phyloP scores from a whole-genome alignment of 2,329 filamentous ascomycete species.

The Aspergillus pseudoterreus region DNA sequence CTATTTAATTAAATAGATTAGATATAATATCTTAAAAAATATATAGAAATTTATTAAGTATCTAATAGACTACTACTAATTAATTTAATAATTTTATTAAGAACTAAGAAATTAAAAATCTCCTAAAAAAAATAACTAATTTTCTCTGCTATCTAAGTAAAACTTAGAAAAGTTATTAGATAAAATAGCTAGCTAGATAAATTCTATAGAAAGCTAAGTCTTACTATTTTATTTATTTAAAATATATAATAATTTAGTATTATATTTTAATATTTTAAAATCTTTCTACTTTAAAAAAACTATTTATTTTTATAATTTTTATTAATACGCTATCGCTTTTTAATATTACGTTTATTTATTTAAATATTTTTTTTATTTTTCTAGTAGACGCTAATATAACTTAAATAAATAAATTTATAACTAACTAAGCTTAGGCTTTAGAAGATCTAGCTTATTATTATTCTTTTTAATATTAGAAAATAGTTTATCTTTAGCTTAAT shows the following conservation, averaged over 20 bases:
- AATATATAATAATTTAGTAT: neutral
- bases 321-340: neutral
- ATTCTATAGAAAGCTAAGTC: neutral
- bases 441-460: neutral
- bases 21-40: slow-evolving; percentile 2
- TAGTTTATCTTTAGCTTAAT: neutral
- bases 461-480: neutral
- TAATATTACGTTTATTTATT: neutral
- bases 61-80: neutral
- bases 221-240: neutral
- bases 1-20: slow-evolving; percentile 1
- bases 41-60: slow-evolving; percentile 1
- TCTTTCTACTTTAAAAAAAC: neutral
- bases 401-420: neutral
- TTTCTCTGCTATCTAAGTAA: neutral
- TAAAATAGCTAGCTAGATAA: neutral
- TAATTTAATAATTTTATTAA: slow-evolving; percentile 1
- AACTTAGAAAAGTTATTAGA: neutral
- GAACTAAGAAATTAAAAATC: neutral
- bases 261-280: neutral
- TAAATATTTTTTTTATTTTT: neutral
- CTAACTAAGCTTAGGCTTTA: neutral
- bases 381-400: neutral
- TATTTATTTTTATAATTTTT: neutral
- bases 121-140: neutral